These are phyloP conservation scores for Microbotryum intermedium DNA, from an alignment of 1,284 basidiomycete species.

Conservation along the genomic window DNA sequence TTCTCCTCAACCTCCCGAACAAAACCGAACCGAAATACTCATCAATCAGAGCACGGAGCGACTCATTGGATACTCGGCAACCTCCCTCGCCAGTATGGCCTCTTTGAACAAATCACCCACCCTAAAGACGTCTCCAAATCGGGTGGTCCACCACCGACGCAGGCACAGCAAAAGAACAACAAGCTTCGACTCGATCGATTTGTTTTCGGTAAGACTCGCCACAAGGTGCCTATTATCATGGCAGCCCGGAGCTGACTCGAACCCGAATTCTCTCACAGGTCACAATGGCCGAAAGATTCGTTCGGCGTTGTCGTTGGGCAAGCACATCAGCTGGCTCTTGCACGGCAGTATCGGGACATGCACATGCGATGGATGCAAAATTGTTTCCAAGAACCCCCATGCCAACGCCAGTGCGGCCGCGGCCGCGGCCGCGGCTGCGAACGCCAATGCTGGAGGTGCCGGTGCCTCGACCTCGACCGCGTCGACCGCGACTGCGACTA, in stretches of 20 bases:
- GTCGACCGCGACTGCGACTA: background rate
- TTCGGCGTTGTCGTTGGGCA: slow-evolving; percentile 25
- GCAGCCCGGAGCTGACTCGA: too few species aligned
- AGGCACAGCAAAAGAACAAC: slow-evolving; percentile 3
- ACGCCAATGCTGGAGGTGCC: background rate
- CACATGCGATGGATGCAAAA: slow-evolving; percentile 25
- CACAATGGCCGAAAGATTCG: slow-evolving; percentile 24
- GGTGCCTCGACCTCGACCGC: background rate
- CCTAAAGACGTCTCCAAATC: slow-evolving; percentile 10
- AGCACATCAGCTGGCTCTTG: slow-evolving; percentile 15
- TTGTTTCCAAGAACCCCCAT: background rate
- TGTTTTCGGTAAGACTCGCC: slow-evolving; percentile 20
- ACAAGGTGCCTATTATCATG: background rate
- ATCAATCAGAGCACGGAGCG: background rate
- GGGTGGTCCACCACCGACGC: background rate
- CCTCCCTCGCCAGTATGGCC: slow-evolving; percentile 19
- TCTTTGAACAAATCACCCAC: slow-evolving; percentile 25
- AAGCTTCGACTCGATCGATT: slow-evolving; percentile 20
- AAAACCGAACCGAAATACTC: background rate
- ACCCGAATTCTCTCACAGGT: background rate
- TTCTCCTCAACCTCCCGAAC: background rate
- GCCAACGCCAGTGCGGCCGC: background rate
- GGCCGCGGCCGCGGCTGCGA: background rate
- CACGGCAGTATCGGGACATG: slow-evolving; percentile 1
- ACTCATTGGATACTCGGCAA: slow-evolving; percentile 16